Evolutionary conservation across 306 rosid species (phyloP).

Genomic region (Elaeagnus macrophylla): DNA sequence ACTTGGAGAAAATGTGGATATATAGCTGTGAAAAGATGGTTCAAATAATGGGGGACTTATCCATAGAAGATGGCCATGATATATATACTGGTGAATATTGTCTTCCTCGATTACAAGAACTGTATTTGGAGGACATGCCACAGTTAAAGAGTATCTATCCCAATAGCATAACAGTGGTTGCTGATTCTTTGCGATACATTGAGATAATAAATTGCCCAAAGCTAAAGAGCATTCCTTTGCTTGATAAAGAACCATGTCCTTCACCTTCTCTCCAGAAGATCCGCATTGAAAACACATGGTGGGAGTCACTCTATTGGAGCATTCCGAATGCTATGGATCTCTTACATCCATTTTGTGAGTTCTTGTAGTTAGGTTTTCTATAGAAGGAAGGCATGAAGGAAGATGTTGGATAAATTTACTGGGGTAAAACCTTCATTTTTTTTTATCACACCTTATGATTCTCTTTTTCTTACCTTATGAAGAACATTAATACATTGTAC

Average conservation of each 20-base stretch:
- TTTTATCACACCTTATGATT: no score
- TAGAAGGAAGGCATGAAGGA: no score
- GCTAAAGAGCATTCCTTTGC: conserved; percentile 1
- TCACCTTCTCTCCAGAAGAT: conserved; percentile 4
- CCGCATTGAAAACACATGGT: background rate
- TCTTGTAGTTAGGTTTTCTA: no score
- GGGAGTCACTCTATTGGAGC: conserved; percentile 15
- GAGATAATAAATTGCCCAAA: background rate
- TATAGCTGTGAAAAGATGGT: background rate
- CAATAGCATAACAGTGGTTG: background rate
- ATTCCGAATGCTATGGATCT: conserved; percentile 6
- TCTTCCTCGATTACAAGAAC: conserved; percentile 5
- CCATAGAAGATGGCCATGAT: background rate
- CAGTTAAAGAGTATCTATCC: conserved; percentile 6
- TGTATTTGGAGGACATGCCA: background rate
- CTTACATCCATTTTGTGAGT: background rate
- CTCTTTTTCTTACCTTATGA: no score
- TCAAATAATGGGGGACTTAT: background rate
- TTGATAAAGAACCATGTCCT: background rate
- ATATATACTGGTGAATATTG: background rate
- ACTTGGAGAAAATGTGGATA: background rate
- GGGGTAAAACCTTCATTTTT: no score
- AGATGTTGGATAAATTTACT: no score
- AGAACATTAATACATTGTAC: no score
- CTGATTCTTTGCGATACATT: conserved; percentile 1